These are phyloP conservation scores for Lathyrus oleraceus DNA, from an alignment of 306 rosid genomes.

Conservation along the genomic window DNA sequence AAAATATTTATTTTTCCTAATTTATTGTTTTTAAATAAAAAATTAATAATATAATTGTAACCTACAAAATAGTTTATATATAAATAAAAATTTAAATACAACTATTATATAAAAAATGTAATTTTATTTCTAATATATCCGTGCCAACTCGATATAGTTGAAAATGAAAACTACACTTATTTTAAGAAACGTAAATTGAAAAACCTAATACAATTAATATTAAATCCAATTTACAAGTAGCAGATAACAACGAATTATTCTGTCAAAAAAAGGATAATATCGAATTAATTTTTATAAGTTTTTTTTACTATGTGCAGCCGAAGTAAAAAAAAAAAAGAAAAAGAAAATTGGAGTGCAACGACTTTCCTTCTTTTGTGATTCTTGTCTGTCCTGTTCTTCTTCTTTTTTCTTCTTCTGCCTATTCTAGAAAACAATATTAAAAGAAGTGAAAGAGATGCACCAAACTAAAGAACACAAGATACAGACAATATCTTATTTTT, in stretches of 20 bases:
- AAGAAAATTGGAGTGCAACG: neutral
- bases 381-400: constrained; percentile 34
- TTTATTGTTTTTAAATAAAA: no score
- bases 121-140: no score
- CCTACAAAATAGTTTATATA: no score
- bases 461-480: neutral
- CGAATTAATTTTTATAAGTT: neutral
- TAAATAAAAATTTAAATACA: no score
- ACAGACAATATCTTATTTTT: neutral
- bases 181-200: neutral
- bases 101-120: no score
- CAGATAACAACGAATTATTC: constrained; percentile 15
- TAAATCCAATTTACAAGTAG: neutral
- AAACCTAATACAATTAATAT: neutral
- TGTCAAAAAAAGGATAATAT: no score
- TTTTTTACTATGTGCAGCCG: neutral
- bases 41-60: no score
- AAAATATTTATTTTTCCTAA: no score
- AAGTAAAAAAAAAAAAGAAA: neutral
- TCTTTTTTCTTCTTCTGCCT: constrained; percentile 2
- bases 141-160: no score
- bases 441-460: constrained; percentile 33
- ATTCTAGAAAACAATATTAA: constrained; percentile 12
- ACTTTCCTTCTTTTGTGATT: constrained; percentile 30
- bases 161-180: no score